Percentiles rank a stretch among this genome's conserved stretches.
Evolutionary conservation across 2,329 filamentous ascomycete genomes (phyloP).

Genomic region (Fusarium gaditjirri): DNA sequence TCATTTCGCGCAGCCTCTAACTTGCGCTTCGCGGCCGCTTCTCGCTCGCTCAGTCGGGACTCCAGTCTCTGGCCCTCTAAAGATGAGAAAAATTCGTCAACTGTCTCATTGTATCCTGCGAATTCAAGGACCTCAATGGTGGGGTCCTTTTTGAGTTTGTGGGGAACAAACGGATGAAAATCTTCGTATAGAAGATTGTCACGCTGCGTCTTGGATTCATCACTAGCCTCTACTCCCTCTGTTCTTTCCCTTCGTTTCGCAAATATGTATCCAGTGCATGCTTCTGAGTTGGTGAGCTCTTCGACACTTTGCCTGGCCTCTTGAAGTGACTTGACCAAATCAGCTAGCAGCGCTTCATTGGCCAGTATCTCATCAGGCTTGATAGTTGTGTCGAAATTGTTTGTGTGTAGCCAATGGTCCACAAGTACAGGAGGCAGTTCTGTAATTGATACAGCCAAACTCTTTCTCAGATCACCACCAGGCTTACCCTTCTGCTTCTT

Average conservation of each 20-base stretch:
- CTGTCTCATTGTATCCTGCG: slow-evolving; percentile 88
- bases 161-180: slow-evolving; percentile 91
- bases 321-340: slow-evolving; percentile 74
- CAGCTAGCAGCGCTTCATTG: slow-evolving; percentile 70
- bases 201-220: slow-evolving; percentile 50
- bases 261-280: slow-evolving; percentile 86
- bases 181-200: slow-evolving; percentile 83
- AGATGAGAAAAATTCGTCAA: slow-evolving; percentile 97
- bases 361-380: slow-evolving; percentile 77
- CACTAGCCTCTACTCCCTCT: slow-evolving; percentile 44
- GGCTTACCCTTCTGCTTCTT: slow-evolving; percentile 80
- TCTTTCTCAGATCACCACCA: slow-evolving; percentile 80
- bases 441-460: slow-evolving; percentile 83
- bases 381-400: slow-evolving; percentile 74
- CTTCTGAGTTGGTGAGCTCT: slow-evolving; percentile 72
- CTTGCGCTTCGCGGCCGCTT: slow-evolving; percentile 83
- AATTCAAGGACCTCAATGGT: slow-evolving; percentile 77
- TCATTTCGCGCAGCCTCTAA: slow-evolving; percentile 86
- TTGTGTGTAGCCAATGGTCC: slow-evolving; percentile 81
- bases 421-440: slow-evolving; percentile 90
- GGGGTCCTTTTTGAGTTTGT: slow-evolving; percentile 77
- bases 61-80: slow-evolving; percentile 93
- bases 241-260: slow-evolving; percentile 67
- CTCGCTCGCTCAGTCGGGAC: slow-evolving; percentile 82
- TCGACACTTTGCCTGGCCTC: slow-evolving; percentile 77